A percentile compares a stretch with the other conserved stretches of the same genome.
These are phyloP conservation scores for Porogramme epimiltina DNA, from an alignment of 1,284 basidiomycete species.

Conservation along the genomic window DNA sequence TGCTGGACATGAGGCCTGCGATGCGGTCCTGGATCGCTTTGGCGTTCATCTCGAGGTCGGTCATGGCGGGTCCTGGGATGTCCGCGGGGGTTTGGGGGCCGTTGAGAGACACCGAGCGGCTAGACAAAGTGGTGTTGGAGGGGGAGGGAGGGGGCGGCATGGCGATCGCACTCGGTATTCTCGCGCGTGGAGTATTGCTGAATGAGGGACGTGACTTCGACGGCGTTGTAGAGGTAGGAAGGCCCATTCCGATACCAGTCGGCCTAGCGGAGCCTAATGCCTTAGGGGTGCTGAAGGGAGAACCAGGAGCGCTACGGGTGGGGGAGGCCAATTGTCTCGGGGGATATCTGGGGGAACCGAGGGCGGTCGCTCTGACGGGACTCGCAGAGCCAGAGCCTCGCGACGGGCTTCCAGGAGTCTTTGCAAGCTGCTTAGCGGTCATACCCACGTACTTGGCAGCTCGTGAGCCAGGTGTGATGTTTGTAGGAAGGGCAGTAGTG, in stretches of 20 bases:
- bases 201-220: conserved; percentile 49
- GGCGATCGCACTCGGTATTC: conserved; percentile 71
- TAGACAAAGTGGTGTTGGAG: conserved; percentile 29
- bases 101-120: conserved; percentile 35
- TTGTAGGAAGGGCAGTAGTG: conserved; percentile 23
- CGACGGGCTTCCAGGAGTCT: conserved; percentile 33
- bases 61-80: conserved; percentile 8
- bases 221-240: conserved; percentile 41
- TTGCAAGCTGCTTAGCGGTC: conserved; percentile 76
- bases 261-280: conserved; percentile 41
- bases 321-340: conserved; percentile 36
- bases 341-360: conserved; percentile 30
- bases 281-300: conserved; percentile 68
- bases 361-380: conserved; percentile 38
- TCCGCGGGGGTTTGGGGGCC: conserved; percentile 29
- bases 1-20: conserved; percentile 41
- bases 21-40: conserved; percentile 52
- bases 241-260: conserved; percentile 39
- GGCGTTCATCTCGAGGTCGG: conserved; percentile 41
- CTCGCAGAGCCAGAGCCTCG: conserved; percentile 31
- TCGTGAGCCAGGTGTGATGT: conserved; percentile 78
- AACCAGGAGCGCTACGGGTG: conserved; percentile 32
- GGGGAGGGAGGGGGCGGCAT: conserved; percentile 81
- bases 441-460: conserved; percentile 83
- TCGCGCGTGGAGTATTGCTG: conserved; percentile 54